These are phyloP conservation scores for Penicillium hesseltinei DNA, from an alignment of 2,329 filamentous ascomycete genomes.

Conservation along the genomic window DNA sequence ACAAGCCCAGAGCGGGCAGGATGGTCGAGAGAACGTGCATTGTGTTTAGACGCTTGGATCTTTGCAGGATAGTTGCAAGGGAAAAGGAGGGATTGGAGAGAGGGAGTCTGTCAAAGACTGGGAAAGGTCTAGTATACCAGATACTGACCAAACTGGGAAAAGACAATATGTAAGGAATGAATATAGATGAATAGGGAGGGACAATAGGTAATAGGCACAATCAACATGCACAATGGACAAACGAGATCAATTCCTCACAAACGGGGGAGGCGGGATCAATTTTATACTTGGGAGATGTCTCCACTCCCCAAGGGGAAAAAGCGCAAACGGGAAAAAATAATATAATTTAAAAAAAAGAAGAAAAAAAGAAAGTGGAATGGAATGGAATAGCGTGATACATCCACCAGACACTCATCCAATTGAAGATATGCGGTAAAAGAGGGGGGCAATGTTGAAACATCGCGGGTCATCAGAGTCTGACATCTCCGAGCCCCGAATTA, in stretches of 20 bases:
- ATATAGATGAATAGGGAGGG: slow-evolving; percentile 14
- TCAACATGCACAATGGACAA: slow-evolving; percentile 12
- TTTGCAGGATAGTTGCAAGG: slow-evolving; percentile 2
- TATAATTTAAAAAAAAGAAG: slow-evolving; percentile 3
- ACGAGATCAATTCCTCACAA: not conserved
- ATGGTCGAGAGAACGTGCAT: slow-evolving; percentile 33
- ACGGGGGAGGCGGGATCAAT: not conserved
- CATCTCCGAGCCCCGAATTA: slow-evolving; percentile 1
- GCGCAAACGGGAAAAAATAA: not conserved
- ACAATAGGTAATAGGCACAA: slow-evolving; percentile 2
- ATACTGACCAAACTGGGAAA: not conserved
- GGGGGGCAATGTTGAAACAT: slow-evolving; percentile 17
- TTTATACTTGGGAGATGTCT: slow-evolving; percentile 2
- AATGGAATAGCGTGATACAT: slow-evolving; percentile 21
- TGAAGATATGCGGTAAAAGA: slow-evolving; percentile 23
- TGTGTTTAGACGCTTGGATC: slow-evolving; percentile 4
- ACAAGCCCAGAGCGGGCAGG: slow-evolving; percentile 29
- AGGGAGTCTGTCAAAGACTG: slow-evolving; percentile 19
- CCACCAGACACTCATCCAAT: slow-evolving; percentile 29
- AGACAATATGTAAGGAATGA: slow-evolving; percentile 6
- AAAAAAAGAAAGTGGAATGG: not conserved
- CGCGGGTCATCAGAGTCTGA: not conserved
- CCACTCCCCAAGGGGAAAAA: not conserved
- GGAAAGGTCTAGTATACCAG: slow-evolving; percentile 1
- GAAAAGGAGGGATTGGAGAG: slow-evolving; percentile 1